Evolutionary conservation across 2,329 filamentous ascomycete species (phyloP).

Genomic region (Venturia carpophila): DNA sequence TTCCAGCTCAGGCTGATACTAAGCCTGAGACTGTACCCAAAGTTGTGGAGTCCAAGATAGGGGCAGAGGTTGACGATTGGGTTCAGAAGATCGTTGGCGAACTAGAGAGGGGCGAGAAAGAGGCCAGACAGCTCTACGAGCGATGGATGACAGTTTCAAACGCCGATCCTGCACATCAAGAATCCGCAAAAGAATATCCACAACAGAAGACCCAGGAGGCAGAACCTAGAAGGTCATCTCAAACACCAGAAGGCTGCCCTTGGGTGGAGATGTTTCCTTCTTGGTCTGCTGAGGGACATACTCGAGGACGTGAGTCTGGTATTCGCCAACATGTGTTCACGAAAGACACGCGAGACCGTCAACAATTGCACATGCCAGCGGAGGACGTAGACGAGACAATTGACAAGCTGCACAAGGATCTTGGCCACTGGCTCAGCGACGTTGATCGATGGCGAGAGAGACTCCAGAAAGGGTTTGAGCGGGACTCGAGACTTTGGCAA

Average conservation of each 20-base stretch:
- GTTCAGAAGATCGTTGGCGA: constrained; percentile 6
- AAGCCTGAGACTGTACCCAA: not conserved
- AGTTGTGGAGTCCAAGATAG: not conserved
- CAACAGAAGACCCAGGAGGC: not conserved
- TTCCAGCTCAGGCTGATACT: too few species aligned
- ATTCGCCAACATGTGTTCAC: not conserved
- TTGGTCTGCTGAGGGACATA: not conserved
- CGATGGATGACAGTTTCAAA: constrained; percentile 6
- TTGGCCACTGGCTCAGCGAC: constrained; percentile 2
- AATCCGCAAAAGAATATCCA: not conserved
- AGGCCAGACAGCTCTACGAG: constrained; percentile 17
- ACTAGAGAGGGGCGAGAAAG: constrained; percentile 1
- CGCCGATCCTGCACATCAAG: not conserved
- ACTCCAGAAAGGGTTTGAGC: not conserved
- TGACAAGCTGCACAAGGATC: not conserved
- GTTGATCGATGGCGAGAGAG: not conserved
- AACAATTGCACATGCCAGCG: not conserved
- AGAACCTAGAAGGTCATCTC: not conserved
- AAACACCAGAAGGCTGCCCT: not conserved
- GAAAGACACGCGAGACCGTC: not conserved
- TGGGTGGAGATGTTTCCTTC: constrained; percentile 17
- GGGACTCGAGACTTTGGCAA: constrained; percentile 7
- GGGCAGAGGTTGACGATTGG: constrained; percentile 9
- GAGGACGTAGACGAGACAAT: not conserved
- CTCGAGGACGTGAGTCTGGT: not conserved